Percentiles rank a stretch among this genome's conserved stretches.
These are phyloP conservation scores for Catunica adiposa DNA, from an alignment of 2,329 filamentous ascomycete species.

Conservation along the genomic window DNA sequence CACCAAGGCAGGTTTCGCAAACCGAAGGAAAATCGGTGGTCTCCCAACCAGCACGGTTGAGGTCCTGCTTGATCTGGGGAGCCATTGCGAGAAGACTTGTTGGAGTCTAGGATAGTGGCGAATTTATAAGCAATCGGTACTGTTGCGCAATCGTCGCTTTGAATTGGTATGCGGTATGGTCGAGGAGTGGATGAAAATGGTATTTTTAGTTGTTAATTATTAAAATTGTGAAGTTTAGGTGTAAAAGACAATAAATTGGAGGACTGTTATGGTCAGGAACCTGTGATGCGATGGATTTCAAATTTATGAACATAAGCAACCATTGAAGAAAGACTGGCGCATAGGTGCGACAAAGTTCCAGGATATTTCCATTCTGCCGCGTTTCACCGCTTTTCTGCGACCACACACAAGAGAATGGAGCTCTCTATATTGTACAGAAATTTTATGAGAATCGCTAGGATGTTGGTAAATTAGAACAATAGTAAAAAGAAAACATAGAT, in stretches of 20 bases:
- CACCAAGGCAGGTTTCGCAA: constrained; percentile 83
- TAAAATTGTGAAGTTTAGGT: too few species aligned
- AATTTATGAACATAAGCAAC: too few species aligned
- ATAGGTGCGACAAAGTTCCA: too few species aligned
- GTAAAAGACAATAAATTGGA: not conserved
- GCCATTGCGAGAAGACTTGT: constrained; percentile 37
- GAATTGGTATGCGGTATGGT: too few species aligned
- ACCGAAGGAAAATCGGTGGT: constrained; percentile 79
- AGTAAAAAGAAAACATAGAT: not conserved
- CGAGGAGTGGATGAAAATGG: too few species aligned
- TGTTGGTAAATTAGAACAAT: not conserved
- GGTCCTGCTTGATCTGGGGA: constrained; percentile 86
- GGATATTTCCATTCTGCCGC: constrained; percentile 6
- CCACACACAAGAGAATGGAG: not conserved
- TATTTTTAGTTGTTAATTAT: too few species aligned
- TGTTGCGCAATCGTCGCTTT: too few species aligned
- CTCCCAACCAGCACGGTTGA: constrained; percentile 93
- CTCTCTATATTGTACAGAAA: not conserved
- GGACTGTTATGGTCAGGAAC: not conserved
- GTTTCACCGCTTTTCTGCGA: constrained; percentile 7
- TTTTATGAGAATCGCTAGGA: not conserved
- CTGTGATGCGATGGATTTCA: not conserved
- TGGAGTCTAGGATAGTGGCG: too few species aligned
- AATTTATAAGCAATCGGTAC: too few species aligned
- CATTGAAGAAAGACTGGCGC: too few species aligned